Evolutionary conservation across 2,329 filamentous ascomycete species (phyloP), one percentile per base, ranked within the genome.

Genomic region (Graphilbum sp.): DNA sequence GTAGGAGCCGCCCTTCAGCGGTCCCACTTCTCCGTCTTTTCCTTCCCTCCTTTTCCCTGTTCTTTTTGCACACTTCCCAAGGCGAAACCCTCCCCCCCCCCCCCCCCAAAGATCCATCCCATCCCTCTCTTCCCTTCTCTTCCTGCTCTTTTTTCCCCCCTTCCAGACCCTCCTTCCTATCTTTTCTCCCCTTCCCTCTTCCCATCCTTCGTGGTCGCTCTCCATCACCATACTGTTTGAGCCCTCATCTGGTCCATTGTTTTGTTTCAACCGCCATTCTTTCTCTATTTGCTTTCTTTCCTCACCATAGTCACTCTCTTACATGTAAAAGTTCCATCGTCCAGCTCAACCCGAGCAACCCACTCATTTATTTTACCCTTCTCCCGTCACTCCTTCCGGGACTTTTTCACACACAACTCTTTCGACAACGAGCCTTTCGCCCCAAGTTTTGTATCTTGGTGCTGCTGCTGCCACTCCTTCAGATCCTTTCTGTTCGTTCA

Each of bases 311-410:
- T 68, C 65, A 57, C 58, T 68, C 63, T 56, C 64, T 68, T 66
- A 55, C 54, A 54, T 47, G 51, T 51, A 41, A 46, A n/a, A 49
- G 50, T 57, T 56, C 50, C 49, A 17, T 37, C 36, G 35, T 41
- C 55, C 56, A 54, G 50, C 55, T 52, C 45, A 44, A 50, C 11
- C 21, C 21, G 21, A 11, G 21, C 21, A 6, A 5, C 7, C 15
- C 27, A n/a, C 27, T 29, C 53, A 51, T 58, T 57, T 55, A 52
- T 30, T 32, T 35, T 24, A 11, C n/a, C n/a, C n/a, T n/a, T n/a
- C 19, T 13, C 63, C 62, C 37, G 62, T 51, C 64, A 67, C 61
- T 67, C 64, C 52, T 66, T 68, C 66, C 55, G 63, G 56, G 56
- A 29, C 13, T 29, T 13, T 29, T 29, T 13, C 27, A 29, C 27